A percentile compares a stretch with the other conserved stretches of the same genome.
Conservation (phyloP, 768 basidiomycete genomes). For the Kwoniella europaea region DNA sequence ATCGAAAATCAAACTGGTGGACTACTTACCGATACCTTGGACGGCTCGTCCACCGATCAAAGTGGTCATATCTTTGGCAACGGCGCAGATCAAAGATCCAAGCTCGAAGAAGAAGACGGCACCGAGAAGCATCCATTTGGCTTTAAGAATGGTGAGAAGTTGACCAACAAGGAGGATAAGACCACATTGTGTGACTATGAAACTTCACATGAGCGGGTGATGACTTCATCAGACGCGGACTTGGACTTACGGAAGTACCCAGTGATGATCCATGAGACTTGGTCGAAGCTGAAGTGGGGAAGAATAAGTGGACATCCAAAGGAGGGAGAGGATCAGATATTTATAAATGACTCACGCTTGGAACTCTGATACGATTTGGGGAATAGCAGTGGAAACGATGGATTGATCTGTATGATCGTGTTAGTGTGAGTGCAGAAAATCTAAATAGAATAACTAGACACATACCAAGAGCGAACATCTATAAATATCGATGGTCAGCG, state of each 20-base stretch:
- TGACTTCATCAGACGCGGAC: not conserved
- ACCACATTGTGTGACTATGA: slow-evolving; percentile 49
- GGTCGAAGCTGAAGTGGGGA: slow-evolving; percentile 30
- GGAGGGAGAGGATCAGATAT: not conserved
- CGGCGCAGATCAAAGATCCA: slow-evolving; percentile 56
- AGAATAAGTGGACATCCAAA: not conserved
- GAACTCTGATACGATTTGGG: slow-evolving; percentile 45
- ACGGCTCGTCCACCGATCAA: slow-evolving; percentile 53
- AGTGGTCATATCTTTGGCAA: slow-evolving; percentile 48
- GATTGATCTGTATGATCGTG: slow-evolving; percentile 37
- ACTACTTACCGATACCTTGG: slow-evolving; percentile 46
- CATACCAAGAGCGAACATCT: slow-evolving; percentile 33
- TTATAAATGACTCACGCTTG: slow-evolving; percentile 19
- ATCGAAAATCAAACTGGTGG: not conserved
- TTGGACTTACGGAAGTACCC: slow-evolving; percentile 39
- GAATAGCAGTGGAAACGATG: slow-evolving; percentile 52
- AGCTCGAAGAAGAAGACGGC: slow-evolving; percentile 58
- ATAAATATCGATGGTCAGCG: slow-evolving; percentile 1
- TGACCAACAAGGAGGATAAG: slow-evolving; percentile 56
- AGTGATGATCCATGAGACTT: slow-evolving; percentile 51
- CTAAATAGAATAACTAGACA: not conserved
- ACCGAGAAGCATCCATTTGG: slow-evolving; percentile 55
- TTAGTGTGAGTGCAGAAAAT: slow-evolving; percentile 11
- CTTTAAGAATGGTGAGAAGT: slow-evolving; percentile 51
- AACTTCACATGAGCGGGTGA: not conserved